A percentile compares a stretch with the other conserved stretches of the same genome.
Evolutionary conservation across 495 filamentous ascomycete genomes (phyloP).

Genomic region (Talaromyces trachyspermus): DNA sequence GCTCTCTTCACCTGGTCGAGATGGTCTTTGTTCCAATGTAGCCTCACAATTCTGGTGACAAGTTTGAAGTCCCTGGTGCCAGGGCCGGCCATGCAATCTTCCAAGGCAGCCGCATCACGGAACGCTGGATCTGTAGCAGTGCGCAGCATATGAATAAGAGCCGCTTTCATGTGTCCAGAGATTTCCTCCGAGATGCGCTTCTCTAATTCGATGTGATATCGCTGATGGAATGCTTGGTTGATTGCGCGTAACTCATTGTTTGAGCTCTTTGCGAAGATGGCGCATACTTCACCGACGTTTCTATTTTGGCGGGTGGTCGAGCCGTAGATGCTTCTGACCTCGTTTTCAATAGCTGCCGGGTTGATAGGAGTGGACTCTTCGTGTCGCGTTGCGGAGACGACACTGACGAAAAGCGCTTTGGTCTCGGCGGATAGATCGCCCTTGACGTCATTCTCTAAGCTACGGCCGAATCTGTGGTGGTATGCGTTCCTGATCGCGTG

Average conservation of each 20-base stretch:
- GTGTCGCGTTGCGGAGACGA: constrained; percentile 59
- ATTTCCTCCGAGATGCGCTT: constrained; percentile 73
- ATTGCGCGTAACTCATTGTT: constrained; percentile 79
- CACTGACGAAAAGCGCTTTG: constrained; percentile 67
- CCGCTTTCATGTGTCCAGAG: constrained; percentile 85
- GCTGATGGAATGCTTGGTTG: constrained; percentile 56
- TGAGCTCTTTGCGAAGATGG: constrained; percentile 63
- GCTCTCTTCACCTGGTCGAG: constrained; percentile 66
- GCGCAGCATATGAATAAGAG: constrained; percentile 70
- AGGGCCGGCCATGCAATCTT: constrained; percentile 77
- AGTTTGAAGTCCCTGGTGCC: constrained; percentile 82
- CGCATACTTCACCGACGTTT: constrained; percentile 68
- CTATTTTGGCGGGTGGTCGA: constrained; percentile 66
- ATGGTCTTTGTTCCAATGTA: constrained; percentile 71
- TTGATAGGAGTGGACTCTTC: constrained; percentile 70
- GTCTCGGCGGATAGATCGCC: constrained; percentile 81
- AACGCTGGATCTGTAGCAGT: constrained; percentile 70
- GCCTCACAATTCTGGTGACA: constrained; percentile 61
- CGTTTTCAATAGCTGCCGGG: constrained; percentile 60
- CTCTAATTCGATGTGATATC: constrained; percentile 59
- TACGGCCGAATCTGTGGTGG: constrained; percentile 49
- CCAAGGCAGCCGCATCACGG: constrained; percentile 71
- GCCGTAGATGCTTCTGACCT: constrained; percentile 63
- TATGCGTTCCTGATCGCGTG: constrained; percentile 73
- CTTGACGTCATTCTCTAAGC: constrained; percentile 61